Percentiles rank a stretch among this genome's conserved stretches.
Conservation (phyloP, 495 filamentous ascomycete species). For the Daldinia loculata region DNA sequence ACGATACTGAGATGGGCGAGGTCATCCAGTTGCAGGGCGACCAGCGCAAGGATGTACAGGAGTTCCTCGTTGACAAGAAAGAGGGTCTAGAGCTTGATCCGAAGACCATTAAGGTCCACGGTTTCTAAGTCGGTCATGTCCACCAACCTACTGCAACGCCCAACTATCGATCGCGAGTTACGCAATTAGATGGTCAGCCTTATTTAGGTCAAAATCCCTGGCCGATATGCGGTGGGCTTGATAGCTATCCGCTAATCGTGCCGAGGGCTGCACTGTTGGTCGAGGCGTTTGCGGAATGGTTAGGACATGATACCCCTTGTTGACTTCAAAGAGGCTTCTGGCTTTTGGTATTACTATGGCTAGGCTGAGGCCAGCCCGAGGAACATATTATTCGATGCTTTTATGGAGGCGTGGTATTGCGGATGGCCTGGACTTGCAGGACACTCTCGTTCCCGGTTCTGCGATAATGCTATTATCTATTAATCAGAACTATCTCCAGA, state of each 20-base stretch:
- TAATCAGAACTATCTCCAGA: conserved; percentile 36
- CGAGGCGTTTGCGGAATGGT: conserved; percentile 48
- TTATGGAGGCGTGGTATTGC: conserved; percentile 33
- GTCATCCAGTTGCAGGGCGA: conserved; percentile 99
- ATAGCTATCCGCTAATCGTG: conserved; percentile 37
- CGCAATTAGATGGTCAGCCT: conserved; percentile 42
- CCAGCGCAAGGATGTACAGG: conserved; percentile 97
- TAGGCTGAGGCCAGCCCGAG: conserved; percentile 15
- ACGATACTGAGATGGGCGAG: conserved; percentile 96
- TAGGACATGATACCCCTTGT: conserved; percentile 50
- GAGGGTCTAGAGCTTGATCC: conserved; percentile 89
- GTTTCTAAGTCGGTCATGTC: conserved; percentile 69
- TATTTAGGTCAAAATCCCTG: conserved; percentile 15
- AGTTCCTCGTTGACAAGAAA: conserved; percentile 95
- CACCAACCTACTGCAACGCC: conserved; percentile 39
- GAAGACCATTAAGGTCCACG: conserved; percentile 97
- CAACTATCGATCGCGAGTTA: conserved; percentile 31
- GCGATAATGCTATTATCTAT: conserved; percentile 23
- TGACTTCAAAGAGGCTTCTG: conserved; percentile 34
- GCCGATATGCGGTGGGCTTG: conserved; percentile 27
- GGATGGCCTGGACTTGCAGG: conserved; percentile 29
- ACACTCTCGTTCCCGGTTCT: conserved; percentile 40
- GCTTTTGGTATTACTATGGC: conserved; percentile 23
- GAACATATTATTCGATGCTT: conserved; percentile 23
- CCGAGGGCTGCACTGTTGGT: conserved; percentile 45